Evolutionary conservation across 2,329 filamentous ascomycete genomes (phyloP), one percentile per base, ranked within the genome.

Genomic region (Ceratocystiopsis sp.): DNA sequence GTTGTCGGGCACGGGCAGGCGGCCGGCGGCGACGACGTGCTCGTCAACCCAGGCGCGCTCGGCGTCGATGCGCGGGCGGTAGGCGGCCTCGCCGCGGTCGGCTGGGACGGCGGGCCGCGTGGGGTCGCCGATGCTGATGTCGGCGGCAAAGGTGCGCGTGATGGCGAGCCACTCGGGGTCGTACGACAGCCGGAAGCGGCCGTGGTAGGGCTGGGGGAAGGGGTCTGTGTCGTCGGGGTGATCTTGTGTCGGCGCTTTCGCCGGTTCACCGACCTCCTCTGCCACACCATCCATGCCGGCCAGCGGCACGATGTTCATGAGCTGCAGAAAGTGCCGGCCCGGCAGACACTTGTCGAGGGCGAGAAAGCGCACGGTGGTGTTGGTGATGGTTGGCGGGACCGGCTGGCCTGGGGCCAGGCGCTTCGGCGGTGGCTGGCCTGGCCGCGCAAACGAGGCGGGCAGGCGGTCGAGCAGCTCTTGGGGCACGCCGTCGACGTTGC

Each of bases 91-190:
- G 17, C 83, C 82, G 21, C 73, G 64, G 54, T 93, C 69, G 2
- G 63, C 57, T 0, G 80, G 68, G 0, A 71, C 60, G 35, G 61
- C 59, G 2, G 38, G 59, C 35, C 61, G 59, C 1, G 71, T 68
- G 9, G 61, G 56, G 66, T 35, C 66, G 45, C 84, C 82, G 35
- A 89, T 63, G 2, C 64, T 60, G 2, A 91, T 66, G 36, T 75
- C 68, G 3, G 66, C 53, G 36, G 82, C 75, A 55, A 96, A 93
- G 9, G 78, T 80, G 37, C 89, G 81, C 13, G 80, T 87, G 49
- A 98, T 95, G 37, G 91, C 82, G 9, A 98, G 76, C 89, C 89
- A 98, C 62, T 98, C 91, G 12, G 79, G 75, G 58, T 98, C 91
- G 57, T 98, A 96, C 40, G 77, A 65, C 1, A 95, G 67, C 12